Evolutionary conservation across 306 rosid species (phyloP), one percentile per base, ranked within the genome.

Genomic region (Pueraria montana): DNA sequence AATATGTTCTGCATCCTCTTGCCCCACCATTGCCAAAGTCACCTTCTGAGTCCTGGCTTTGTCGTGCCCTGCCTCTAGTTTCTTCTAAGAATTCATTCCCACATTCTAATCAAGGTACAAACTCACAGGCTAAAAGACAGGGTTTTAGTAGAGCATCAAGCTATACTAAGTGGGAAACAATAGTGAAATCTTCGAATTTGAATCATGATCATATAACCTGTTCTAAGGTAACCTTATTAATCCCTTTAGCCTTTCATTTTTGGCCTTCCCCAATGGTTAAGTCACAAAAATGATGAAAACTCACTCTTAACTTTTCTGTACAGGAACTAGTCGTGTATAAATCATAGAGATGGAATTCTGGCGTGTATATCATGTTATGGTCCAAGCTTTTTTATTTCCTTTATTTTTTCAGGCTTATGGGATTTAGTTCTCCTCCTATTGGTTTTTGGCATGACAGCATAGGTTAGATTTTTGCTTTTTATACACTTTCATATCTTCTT

Each of bases 41-140:
- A 36, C 99, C 99, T 66, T 88, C 98, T 0, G 95, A 96, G 79
- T 96, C 99, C 16, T 96, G 98, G 99, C 98, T 96, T 52, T 89
- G 94, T 88, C 93, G 87, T 24, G 87, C 97, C 6, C 86, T 94
- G 67, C 92, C 99, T 77, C 90, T 93, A 71, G 73, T 90, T 80
- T 84, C 96, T 72, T 49, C 86, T 2, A 80, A 86, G 80, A 92
- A 83, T 42, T 65, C 89, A 20, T 78, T 79, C 11, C 76, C 77
- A 9, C 80, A 67, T 77, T 72, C 55, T 4, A 82, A 82, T 77
- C 84, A 62, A 64, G 83, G 82, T 67, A 65, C 42, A 73, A 79
- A 59, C n/a, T 68, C 70, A 8, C 69, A 56, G 52, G 52, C 79
- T 30, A 92, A 92, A 84, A 88, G 75, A 67, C 80, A 72, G 45